These are phyloP conservation scores for Trichosporon sp. DNA, from an alignment of 1,284 basidiomycete genomes.

Conservation along the genomic window DNA sequence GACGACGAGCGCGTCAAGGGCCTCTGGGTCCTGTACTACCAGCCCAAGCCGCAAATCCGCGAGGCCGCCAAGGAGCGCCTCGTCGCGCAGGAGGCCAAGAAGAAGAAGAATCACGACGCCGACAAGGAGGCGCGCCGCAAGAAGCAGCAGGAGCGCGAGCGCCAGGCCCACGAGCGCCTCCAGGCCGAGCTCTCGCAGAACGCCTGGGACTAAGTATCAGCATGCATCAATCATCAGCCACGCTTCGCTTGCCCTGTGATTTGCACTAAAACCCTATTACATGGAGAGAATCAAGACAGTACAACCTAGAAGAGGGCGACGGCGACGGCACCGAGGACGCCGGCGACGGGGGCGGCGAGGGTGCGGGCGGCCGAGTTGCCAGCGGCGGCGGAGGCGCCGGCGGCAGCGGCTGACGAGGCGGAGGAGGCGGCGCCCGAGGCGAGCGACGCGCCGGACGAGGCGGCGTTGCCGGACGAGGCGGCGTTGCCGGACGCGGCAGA, in stretches of 20 bases:
- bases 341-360: not conserved
- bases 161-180: constrained; percentile 72
- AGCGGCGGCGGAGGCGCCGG: not conserved
- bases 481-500: not conserved
- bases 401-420: not conserved
- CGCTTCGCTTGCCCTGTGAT: too few species aligned
- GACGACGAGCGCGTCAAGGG: constrained; percentile 71
- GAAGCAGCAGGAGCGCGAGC: constrained; percentile 82
- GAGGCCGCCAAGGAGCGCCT: constrained; percentile 72
- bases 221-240: not conserved
- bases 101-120: constrained; percentile 23
- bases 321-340: not conserved
- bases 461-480: not conserved
- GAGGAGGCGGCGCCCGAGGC: not conserved
- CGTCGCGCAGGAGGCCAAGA: constrained; percentile 63
- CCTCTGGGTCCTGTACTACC: constrained; percentile 63
- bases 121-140: constrained; percentile 29
- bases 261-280: not conserved
- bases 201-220: not conserved
- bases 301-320: not conserved
- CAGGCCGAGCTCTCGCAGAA: not conserved
- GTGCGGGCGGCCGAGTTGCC: not conserved
- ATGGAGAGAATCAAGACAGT: not conserved
- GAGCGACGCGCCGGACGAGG: not conserved
- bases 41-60: constrained; percentile 67